phyloP scores from a whole-genome alignment of 2,329 filamentous ascomycete species.

The Fusarium praegraminearum region DNA sequence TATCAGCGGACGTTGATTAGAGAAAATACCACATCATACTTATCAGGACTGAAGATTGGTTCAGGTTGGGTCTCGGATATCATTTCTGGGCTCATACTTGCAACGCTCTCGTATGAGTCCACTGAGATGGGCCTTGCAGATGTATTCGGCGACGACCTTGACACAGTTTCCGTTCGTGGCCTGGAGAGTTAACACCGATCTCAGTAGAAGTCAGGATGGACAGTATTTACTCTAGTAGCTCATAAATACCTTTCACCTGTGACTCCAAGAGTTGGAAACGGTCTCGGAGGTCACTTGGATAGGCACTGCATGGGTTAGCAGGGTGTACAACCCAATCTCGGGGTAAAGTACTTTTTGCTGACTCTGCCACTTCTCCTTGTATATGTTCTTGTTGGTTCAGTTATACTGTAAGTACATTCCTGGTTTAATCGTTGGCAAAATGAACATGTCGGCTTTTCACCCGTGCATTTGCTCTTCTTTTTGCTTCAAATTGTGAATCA shows the following conservation, averaged over 20 bases:
- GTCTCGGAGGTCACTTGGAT: neutral
- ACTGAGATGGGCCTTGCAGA: neutral
- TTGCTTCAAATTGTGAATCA: neutral
- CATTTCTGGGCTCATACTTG: neutral
- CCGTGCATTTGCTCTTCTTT: conserved; percentile 25
- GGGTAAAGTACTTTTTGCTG: neutral
- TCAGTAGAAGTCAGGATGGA: fast-evolving
- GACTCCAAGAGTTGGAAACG: conserved; percentile 10
- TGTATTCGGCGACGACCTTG: neutral
- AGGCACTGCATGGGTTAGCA: neutral
- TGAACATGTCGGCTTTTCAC: conserved; percentile 15
- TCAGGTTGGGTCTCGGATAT: neutral
- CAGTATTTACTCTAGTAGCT: neutral
- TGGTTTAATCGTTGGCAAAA: conserved; percentile 10
- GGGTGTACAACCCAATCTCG: fast-evolving
- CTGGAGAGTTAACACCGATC: neutral
- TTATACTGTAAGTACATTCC: neutral
- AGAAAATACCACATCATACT: fast-evolving
- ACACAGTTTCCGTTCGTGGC: neutral
- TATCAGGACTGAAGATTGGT: neutral
- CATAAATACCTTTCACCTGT: conserved; percentile 13
- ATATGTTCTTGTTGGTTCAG: neutral
- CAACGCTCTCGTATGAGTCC: neutral
- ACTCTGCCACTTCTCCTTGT: neutral
- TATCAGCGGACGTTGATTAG: fast-evolving